These are phyloP conservation scores for Fonsecaea nubica DNA, from an alignment of 2,329 filamentous ascomycete species.

Conservation along the genomic window DNA sequence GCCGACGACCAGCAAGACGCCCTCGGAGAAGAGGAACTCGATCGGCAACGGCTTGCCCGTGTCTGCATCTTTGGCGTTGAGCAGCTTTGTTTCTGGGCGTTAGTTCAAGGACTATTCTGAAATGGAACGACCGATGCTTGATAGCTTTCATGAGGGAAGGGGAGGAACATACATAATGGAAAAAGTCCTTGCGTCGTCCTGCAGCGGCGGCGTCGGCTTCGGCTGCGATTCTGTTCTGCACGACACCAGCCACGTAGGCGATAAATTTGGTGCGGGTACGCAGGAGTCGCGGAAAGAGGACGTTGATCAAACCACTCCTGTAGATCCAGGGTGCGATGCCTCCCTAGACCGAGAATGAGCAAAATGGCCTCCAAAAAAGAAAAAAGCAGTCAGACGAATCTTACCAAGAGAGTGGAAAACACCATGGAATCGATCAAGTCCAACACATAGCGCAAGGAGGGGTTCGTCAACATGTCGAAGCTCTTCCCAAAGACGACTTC, in stretches of 20 bases:
- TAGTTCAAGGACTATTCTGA: neutral
- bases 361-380: too few relatives aligned
- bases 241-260: neutral
- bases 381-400: neutral
- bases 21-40: neutral
- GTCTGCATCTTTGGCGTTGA: neutral
- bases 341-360: neutral
- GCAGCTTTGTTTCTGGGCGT: neutral
- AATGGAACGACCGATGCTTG: too few relatives aligned
- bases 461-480: conserved; percentile 47
- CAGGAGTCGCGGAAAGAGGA: neutral
- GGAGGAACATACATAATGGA: neutral
- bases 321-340: neutral
- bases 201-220: neutral
- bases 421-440: neutral
- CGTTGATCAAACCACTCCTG: neutral
- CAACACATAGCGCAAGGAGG: neutral
- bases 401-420: neutral
- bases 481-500: conserved; percentile 50
- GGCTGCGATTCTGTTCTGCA: neutral
- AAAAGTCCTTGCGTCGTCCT: conserved; percentile 10
- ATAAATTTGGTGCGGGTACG: neutral
- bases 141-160: too few relatives aligned
- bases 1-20: neutral
- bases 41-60: neutral